phyloP scores from a whole-genome alignment of 345 rosid genomes.

The Adansonia digitata region DNA sequence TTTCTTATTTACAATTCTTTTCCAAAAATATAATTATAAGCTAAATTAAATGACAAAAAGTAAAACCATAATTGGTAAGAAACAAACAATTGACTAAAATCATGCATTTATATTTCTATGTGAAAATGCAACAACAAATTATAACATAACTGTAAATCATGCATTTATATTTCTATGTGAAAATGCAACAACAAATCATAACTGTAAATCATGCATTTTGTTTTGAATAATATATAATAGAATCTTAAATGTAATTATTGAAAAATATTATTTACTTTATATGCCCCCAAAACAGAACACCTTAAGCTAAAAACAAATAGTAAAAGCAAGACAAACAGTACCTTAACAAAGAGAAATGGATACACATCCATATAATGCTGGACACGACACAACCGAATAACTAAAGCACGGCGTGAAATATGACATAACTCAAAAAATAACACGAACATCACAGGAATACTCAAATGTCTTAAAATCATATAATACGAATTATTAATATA shows the following conservation, averaged over 20 bases:
- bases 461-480: too few relatives aligned
- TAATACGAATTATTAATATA: too few relatives aligned
- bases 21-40: not conserved
- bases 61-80: not conserved
- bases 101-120: not conserved
- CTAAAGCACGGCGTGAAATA: too few relatives aligned
- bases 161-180: not conserved
- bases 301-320: not conserved
- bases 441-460: too few relatives aligned
- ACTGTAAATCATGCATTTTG: not conserved
- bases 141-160: not conserved
- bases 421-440: too few relatives aligned
- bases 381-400: too few relatives aligned
- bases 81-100: not conserved
- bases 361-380: too few relatives aligned
- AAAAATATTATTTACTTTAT: not conserved
- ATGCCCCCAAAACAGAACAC: not conserved
- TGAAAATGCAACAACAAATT: not conserved
- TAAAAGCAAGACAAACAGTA: not conserved
- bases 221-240: not conserved
- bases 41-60: not conserved
- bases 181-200: not conserved
- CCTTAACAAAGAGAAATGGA: too few relatives aligned
- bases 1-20: not conserved
- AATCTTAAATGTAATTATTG: not conserved